These are phyloP conservation scores for Diaporthe capsici DNA, from an alignment of 2,329 filamentous ascomycete species.

Conservation along the genomic window DNA sequence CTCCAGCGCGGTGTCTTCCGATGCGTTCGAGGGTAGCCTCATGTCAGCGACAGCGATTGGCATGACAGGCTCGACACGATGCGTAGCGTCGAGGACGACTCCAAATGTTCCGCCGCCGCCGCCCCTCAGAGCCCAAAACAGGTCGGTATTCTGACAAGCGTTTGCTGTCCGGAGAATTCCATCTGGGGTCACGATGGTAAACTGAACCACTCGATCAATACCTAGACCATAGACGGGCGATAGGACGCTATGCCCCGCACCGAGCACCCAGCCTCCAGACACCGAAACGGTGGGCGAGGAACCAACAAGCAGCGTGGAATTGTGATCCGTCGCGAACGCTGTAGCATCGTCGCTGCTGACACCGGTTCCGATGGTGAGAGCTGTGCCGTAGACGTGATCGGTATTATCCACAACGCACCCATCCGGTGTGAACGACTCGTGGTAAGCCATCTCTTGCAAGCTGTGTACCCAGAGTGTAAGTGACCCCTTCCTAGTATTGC, in stretches of 20 bases:
- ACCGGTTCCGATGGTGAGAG: conserved; percentile 50
- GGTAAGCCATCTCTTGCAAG: conserved; percentile 45
- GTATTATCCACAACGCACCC: conserved; percentile 42
- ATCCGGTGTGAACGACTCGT: conserved; percentile 44
- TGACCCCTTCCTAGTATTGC: conserved; percentile 49
- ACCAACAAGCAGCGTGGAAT: conserved; percentile 47
- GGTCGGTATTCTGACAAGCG: conserved; percentile 56
- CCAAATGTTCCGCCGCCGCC: conserved; percentile 50
- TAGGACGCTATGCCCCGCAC: conserved; percentile 16
- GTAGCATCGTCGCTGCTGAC: conserved; percentile 48
- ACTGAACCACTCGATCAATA: conserved; percentile 32
- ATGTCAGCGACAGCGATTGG: conserved; percentile 3
- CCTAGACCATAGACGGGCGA: conserved; percentile 16
- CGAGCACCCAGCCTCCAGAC: conserved; percentile 12
- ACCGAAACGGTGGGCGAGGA: conserved; percentile 39
- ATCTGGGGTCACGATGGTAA: conserved; percentile 61
- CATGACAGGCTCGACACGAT: conserved; percentile 22
- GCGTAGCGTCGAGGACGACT: conserved; percentile 27
- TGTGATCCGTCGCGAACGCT: conserved; percentile 46
- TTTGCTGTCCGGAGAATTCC: conserved; percentile 58
- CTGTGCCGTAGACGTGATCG: conserved; percentile 36
- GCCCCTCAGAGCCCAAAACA: conserved; percentile 65
- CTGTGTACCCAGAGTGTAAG: conserved; percentile 50
- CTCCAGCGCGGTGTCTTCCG: not conserved
- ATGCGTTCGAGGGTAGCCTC: not conserved